Conservation (phyloP, 2,329 filamentous ascomycete species). For the Claviceps sp. region DNA sequence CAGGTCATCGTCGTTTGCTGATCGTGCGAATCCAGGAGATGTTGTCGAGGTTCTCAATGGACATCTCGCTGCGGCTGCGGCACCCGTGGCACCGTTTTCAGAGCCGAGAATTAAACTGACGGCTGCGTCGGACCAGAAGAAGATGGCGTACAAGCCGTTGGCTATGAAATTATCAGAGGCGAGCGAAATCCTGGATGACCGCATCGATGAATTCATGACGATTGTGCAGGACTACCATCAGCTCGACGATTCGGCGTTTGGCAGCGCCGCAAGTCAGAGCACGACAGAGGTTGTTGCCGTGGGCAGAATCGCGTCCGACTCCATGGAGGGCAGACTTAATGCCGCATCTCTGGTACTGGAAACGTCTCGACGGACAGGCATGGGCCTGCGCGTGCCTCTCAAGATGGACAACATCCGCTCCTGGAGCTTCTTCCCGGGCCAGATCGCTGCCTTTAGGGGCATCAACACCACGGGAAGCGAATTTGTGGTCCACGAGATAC, state of each 20-base stretch:
- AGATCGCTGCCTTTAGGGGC: slow-evolving; percentile 78
- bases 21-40: slow-evolving; percentile 68
- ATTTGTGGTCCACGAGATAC: slow-evolving; percentile 66
- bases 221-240: slow-evolving; percentile 61
- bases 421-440: slow-evolving; percentile 86
- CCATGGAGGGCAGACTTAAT: slow-evolving; percentile 75
- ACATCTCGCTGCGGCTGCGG: slow-evolving; percentile 52
- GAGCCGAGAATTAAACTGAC: slow-evolving; percentile 74
- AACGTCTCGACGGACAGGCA: slow-evolving; percentile 71
- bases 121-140: slow-evolving; percentile 78
- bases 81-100: slow-evolving; percentile 56
- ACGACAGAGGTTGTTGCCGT: slow-evolving; percentile 82
- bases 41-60: slow-evolving; percentile 73
- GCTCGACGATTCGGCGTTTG: slow-evolving; percentile 69
- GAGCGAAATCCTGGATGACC: slow-evolving; percentile 85
- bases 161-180: slow-evolving; percentile 89
- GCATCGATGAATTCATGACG: slow-evolving; percentile 79
- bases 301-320: slow-evolving; percentile 82
- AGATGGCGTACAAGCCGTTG: slow-evolving; percentile 82
- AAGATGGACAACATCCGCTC: slow-evolving; percentile 54
- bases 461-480: slow-evolving; percentile 76
- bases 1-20: slow-evolving; percentile 43
- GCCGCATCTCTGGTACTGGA: slow-evolving; percentile 76
- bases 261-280: slow-evolving; percentile 73
- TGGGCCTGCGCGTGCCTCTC: slow-evolving; percentile 67